These are phyloP conservation scores for Helianthus tuberosus DNA, from an alignment of 129 eudicot genomes.

Conservation along the genomic window DNA sequence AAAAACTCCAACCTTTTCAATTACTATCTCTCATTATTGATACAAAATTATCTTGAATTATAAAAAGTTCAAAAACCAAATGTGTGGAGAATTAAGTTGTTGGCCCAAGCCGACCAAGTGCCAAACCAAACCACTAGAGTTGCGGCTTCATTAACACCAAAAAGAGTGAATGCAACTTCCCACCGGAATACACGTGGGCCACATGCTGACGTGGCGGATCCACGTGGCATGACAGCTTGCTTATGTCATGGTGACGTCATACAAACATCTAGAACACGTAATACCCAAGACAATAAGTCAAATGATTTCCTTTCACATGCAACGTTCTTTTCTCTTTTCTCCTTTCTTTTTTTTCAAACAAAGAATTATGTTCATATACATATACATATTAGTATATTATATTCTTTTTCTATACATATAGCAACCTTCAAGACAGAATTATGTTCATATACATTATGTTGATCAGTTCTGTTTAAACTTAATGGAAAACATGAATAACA, in stretches of 20 bases:
- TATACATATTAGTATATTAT: neutral
- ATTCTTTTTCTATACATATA: neutral
- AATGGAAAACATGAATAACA: too few species aligned
- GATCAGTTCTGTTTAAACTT: too few species aligned
- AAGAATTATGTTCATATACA: neutral
- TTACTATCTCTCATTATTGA: too few species aligned
- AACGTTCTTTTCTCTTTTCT: neutral
- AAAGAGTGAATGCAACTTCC: constrained; percentile 23
- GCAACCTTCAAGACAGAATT: too few species aligned
- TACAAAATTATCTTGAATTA: too few species aligned
- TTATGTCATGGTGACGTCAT: constrained; percentile 13
- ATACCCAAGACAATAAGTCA: constrained; percentile 30
- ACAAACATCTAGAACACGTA: constrained; percentile 40
- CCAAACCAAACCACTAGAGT: neutral
- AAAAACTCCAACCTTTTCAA: too few species aligned
- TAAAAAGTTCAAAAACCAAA: too few species aligned
- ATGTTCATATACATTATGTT: too few species aligned
- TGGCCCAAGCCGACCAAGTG: constrained; percentile 31
- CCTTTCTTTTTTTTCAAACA: neutral
- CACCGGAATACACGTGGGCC: constrained; percentile 21
- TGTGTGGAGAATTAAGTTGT: constrained; percentile 7
- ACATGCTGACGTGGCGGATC: constrained; percentile 30
- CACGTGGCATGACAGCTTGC: constrained; percentile 23
- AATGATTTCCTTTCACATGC: constrained; percentile 18
- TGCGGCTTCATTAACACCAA: constrained; percentile 2